These are phyloP conservation scores for Botrytis cinerea DNA, from an alignment of 2,329 filamentous ascomycete genomes.

Conservation along the genomic window DNA sequence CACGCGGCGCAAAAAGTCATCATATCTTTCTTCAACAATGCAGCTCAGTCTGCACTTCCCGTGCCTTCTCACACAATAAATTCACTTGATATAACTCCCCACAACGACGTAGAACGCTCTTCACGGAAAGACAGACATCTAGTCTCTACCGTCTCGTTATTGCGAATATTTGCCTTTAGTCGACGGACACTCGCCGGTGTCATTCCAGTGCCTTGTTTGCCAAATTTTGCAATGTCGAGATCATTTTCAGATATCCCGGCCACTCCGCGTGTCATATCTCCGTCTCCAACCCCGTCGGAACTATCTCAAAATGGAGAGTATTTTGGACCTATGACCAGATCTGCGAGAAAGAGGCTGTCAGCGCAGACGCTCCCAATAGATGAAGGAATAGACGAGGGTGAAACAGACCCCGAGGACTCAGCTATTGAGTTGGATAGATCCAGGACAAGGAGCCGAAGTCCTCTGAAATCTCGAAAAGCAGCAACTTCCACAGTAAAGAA, in stretches of 20 bases:
- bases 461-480: constrained; percentile 49
- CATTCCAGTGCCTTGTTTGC: constrained; percentile 57
- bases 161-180: constrained; percentile 50
- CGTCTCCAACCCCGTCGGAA: constrained; percentile 75
- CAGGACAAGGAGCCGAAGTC: constrained; percentile 40
- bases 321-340: constrained; percentile 75
- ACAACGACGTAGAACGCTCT: constrained; percentile 41
- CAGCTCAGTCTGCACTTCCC: constrained; percentile 57
- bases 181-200: constrained; percentile 56
- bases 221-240: constrained; percentile 53
- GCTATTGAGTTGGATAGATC: constrained; percentile 39
- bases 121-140: constrained; percentile 56
- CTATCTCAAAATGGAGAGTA: constrained; percentile 59
- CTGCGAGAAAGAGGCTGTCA: constrained; percentile 60
- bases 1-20: constrained; percentile 37
- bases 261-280: constrained; percentile 86
- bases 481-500: constrained; percentile 50
- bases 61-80: constrained; percentile 60
- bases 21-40: constrained; percentile 50
- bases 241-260: constrained; percentile 59
- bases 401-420: constrained; percentile 28
- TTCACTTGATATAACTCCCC: constrained; percentile 36
- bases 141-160: constrained; percentile 50
- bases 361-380: constrained; percentile 58
- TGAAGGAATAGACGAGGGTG: constrained; percentile 55